Percentiles rank a stretch among this genome's conserved stretches.
Conservation (phyloP, 225 moss, liverwort and hornwort genomes). For the Climacium dendroides region DNA sequence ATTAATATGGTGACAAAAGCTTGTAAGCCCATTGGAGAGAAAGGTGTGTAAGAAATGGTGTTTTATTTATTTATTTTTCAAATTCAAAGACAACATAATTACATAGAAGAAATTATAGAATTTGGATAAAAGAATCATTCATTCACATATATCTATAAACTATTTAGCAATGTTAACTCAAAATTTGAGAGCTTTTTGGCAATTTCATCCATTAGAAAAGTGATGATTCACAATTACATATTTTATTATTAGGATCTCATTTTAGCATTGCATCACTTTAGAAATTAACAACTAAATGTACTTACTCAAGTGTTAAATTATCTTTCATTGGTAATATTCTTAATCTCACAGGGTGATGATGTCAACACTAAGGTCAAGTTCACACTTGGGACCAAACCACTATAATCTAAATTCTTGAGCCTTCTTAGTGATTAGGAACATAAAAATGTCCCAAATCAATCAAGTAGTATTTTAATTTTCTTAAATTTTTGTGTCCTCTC, state of each 20-base stretch:
- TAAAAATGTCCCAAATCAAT: neutral
- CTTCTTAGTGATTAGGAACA: no score
- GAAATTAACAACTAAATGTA: no score
- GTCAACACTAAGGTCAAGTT: neutral
- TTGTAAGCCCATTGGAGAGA: rapidly evolving
- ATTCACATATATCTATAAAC: neutral
- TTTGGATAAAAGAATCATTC: neutral
- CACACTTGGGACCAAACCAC: neutral
- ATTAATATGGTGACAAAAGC: neutral
- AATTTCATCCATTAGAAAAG: neutral
- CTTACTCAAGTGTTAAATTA: neutral
- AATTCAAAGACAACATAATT: neutral
- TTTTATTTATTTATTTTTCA: neutral
- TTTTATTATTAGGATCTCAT: neutral
- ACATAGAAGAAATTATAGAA: neutral
- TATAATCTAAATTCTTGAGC: neutral
- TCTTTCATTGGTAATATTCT: neutral
- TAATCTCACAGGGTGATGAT: no score
- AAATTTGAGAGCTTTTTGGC: neutral
- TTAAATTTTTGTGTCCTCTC: neutral
- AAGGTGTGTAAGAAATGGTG: no score
- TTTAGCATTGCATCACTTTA: no score
- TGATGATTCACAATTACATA: no score
- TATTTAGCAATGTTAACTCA: neutral
- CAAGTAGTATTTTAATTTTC: neutral